Percentiles rank a stretch among this genome's conserved stretches.
Conservation (phyloP, 257 asterid species). For the Jacaranda mimosifolia region DNA sequence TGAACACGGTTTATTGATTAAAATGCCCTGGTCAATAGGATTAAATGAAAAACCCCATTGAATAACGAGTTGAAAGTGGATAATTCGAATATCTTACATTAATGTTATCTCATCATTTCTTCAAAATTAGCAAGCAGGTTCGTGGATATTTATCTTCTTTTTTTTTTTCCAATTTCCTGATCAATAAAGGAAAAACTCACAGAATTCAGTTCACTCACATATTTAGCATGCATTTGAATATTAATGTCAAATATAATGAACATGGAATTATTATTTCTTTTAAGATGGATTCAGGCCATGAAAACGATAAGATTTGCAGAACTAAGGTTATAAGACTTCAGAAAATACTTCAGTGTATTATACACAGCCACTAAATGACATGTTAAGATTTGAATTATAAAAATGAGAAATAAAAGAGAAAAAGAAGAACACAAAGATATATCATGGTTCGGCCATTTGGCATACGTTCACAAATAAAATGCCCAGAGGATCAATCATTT, state of each 20-base stretch:
- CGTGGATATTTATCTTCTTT: not conserved
- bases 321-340: not conserved
- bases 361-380: not conserved
- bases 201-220: not conserved
- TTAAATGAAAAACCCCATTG: no score
- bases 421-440: no score
- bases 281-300: not conserved
- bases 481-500: no score
- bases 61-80: conserved; percentile 12
- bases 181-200: conserved; percentile 16
- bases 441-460: no score
- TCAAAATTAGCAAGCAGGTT: not conserved
- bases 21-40: not conserved
- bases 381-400: conserved; percentile 4
- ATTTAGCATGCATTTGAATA: not conserved
- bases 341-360: not conserved
- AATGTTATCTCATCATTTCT: conserved; percentile 14
- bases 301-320: not conserved
- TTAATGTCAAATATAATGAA: not conserved
- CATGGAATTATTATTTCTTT: not conserved
- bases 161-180: not conserved
- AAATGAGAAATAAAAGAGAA: not conserved
- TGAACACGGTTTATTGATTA: not conserved
- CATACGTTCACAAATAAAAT: no score
- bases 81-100: not conserved